Evolutionary conservation across 2,329 filamentous ascomycete genomes (phyloP), one percentile per base, ranked within the genome.

Genomic region (Sordariomycetes sp.): DNA sequence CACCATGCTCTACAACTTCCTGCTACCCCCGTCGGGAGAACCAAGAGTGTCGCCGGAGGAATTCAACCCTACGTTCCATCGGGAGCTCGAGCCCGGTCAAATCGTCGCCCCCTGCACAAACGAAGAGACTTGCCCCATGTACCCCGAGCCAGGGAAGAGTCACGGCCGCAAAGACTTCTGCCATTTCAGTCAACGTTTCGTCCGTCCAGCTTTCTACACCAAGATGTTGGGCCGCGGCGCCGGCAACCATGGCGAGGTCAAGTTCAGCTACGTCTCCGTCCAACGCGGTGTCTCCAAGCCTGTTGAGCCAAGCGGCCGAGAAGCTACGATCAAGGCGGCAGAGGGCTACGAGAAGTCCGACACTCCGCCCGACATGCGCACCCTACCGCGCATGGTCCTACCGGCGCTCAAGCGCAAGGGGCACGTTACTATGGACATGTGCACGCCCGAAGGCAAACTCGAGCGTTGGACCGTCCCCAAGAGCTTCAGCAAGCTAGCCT

Each of bases 381-480:
- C 79, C 0, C 75, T 96, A 1, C 92, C 92, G 0, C 79, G 92
- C 12, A 64, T 80, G 19, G 68, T 98, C 29, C 66, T 88, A 19
- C 75, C 82, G 1, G 86, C 92, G 1, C 66, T 98, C 39, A 98
- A 98, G 64, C 77, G 86, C 17, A 78, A 77, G 25, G 86, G 87
- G 1, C 92, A 98, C 54, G 80, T 96, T 28, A 86, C 82, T 12
- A 64, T 98, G 19, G 92, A 98, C 52, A 55, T 96, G 3, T 98
- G 92, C 66, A 96, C 92, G 0, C 82, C 90, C 0, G 70, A 75
- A 1, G 92, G 85, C 21, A 78, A 73, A 27, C 78, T 95, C 21
- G 90, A 98, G 64, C 84, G 92, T 36, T 98, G 92, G 92, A 92
- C 82, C 0, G 81, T 98, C 0, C 85, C 90, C 2, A 79, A 79